phyloP scores from a whole-genome alignment of 176 grass and related monocot genomes.

The Bothriochloa decipiens region DNA sequence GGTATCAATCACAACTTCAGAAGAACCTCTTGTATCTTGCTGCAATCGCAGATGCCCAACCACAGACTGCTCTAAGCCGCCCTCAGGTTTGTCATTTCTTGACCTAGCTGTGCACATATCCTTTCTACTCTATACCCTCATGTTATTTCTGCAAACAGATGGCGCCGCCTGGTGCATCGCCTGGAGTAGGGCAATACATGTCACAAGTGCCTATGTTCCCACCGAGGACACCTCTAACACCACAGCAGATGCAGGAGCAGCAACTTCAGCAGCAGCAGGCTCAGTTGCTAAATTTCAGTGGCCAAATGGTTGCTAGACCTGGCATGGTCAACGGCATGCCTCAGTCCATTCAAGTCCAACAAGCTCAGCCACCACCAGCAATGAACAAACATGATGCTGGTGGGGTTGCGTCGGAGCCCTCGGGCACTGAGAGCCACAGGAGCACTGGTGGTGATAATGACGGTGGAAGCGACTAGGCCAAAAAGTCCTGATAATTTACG shows the following conservation, averaged over 20 bases:
- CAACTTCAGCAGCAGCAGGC: constrained; percentile 75
- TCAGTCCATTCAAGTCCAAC: constrained; percentile 54
- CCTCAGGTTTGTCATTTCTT: constrained; percentile 66
- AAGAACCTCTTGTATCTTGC: constrained; percentile 95
- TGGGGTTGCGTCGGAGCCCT: constrained; percentile 35
- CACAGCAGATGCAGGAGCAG: constrained; percentile 80
- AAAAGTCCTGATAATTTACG: constrained; percentile 1
- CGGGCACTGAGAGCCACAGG: constrained; percentile 58
- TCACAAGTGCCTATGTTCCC: constrained; percentile 68
- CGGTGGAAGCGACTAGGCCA: constrained; percentile 42
- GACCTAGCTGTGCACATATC: background rate
- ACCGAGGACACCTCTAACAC: constrained; percentile 70
- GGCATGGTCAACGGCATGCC: constrained; percentile 62
- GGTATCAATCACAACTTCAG: constrained; percentile 97
- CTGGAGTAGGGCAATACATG: constrained; percentile 61
- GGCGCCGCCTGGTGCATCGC: constrained; percentile 54
- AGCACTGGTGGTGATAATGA: constrained; percentile 68
- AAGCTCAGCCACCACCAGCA: constrained; percentile 19
- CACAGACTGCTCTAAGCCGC: constrained; percentile 65
- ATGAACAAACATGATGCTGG: constrained; percentile 42
- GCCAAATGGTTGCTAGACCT: constrained; percentile 63
- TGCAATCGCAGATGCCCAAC: constrained; percentile 90
- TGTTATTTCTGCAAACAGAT: constrained; percentile 56
- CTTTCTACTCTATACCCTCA: constrained; percentile 17
- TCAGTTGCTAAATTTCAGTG: constrained; percentile 57